These are phyloP conservation scores for Prosopis cineraria DNA, from an alignment of 306 rosid species.

Conservation along the genomic window DNA sequence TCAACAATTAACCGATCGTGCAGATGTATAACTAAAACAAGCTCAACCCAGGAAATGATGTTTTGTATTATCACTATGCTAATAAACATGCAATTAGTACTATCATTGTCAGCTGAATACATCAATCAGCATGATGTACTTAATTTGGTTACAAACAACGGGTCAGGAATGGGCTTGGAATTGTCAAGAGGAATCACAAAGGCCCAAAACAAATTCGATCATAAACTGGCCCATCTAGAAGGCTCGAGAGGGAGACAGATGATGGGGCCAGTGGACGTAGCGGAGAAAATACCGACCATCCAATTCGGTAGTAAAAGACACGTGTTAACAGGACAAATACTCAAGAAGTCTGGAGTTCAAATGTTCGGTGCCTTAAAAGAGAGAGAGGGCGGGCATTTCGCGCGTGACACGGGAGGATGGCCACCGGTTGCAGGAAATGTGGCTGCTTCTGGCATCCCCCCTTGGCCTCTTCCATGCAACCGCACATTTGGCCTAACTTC, in stretches of 20 bases:
- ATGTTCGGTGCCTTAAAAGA: not conserved
- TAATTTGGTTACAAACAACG: too few species aligned
- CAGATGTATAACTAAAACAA: too few species aligned
- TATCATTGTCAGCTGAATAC: too few species aligned
- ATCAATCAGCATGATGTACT: too few species aligned
- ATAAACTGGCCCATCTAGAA: not conserved
- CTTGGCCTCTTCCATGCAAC: constrained; percentile 13
- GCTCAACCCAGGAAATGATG: too few species aligned
- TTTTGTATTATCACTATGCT: too few species aligned
- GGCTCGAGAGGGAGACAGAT: not conserved
- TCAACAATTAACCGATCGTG: too few species aligned
- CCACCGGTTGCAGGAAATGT: not conserved
- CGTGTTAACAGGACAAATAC: not conserved
- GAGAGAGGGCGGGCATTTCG: not conserved
- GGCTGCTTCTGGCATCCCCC: not conserved
- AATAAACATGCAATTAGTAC: too few species aligned
- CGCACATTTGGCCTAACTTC: not conserved
- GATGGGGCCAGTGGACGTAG: not conserved
- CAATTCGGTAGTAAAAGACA: not conserved
- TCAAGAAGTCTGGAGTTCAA: not conserved
- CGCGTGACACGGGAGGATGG: not conserved
- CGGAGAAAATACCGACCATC: not conserved
- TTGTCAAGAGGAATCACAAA: too few species aligned
- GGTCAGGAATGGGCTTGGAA: not conserved
- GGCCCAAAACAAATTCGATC: not conserved